A percentile compares a stretch with the other conserved stretches of the same genome.
Evolutionary conservation across 1,284 basidiomycete genomes (phyloP).

Genomic region (Trichosporon ovoides): DNA sequence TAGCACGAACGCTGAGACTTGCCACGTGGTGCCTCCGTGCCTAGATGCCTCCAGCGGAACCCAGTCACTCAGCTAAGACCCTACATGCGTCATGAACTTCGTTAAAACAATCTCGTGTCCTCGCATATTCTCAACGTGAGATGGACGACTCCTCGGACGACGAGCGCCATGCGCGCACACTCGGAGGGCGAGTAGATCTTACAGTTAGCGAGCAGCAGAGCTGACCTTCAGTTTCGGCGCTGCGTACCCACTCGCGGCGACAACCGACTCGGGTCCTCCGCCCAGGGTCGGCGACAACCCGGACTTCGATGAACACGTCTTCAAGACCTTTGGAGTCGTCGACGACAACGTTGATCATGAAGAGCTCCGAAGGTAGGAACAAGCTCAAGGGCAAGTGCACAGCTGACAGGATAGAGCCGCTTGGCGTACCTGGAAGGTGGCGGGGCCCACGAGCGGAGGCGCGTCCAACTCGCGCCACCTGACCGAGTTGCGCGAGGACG

Average conservation of each 20-base stretch:
- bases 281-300: conserved; percentile 23
- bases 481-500: conserved; percentile 25
- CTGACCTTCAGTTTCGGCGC: neutral
- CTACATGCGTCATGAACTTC: conserved; percentile 1
- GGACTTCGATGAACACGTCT: conserved; percentile 36
- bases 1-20: neutral
- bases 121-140: neutral
- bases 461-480: neutral
- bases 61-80: neutral
- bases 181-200: neutral
- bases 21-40: neutral
- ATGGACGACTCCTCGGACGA: conserved; percentile 6
- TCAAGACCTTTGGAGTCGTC: conserved; percentile 18
- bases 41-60: neutral
- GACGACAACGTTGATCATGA: conserved; percentile 21
- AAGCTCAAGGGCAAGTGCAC: neutral
- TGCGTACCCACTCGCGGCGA: neutral
- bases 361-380: conserved; percentile 32
- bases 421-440: conserved; percentile 38
- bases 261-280: conserved; percentile 15
- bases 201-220: neutral
- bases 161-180: neutral
- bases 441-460: conserved; percentile 17
- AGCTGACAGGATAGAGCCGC: conserved; percentile 27
- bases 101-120: neutral